These are phyloP conservation scores for Amborella trichopoda DNA, from an alignment of 164 flowering plant genomes.

Conservation along the genomic window DNA sequence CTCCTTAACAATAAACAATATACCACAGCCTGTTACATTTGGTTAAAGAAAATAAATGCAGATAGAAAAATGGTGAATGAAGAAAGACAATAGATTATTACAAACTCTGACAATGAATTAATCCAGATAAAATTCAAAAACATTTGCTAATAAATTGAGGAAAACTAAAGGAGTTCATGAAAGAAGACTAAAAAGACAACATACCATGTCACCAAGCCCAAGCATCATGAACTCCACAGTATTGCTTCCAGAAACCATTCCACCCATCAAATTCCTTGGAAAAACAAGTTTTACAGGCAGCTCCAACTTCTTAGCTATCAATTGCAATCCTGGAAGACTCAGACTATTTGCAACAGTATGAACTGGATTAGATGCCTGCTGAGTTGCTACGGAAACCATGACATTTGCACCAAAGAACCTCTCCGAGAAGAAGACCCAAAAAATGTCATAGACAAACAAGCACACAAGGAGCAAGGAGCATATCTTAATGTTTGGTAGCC, in stretches of 20 bases:
- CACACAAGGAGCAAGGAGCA: conserved; percentile 90
- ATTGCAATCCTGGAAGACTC: conserved; percentile 84
- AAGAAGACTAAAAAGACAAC: conserved; percentile 3
- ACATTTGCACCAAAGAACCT: conserved; percentile 93
- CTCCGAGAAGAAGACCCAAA: conserved; percentile 98
- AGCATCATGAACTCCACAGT: conserved; percentile 87
- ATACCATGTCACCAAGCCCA: conserved; percentile 98
- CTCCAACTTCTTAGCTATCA: conserved; percentile 83
- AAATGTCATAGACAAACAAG: conserved; percentile 82
- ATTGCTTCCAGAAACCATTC: conserved; percentile 40
- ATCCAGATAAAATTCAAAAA: too few species aligned
- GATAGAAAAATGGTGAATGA: too few species aligned
- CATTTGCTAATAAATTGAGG: background rate
- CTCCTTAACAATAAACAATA: too few species aligned
- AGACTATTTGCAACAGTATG: conserved; percentile 84
- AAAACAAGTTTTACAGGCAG: conserved; percentile 88
- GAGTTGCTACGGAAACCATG: conserved; percentile 94
- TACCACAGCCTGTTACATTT: too few species aligned
- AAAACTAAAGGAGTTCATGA: background rate
- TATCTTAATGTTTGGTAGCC: conserved; percentile 88
- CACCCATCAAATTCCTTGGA: conserved; percentile 76
- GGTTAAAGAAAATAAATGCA: too few species aligned
- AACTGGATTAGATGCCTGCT: conserved; percentile 90
- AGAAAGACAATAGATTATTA: too few species aligned
- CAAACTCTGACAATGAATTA: too few species aligned